Evolutionary conservation across 2,329 filamentous ascomycete genomes (phyloP).

Genomic region (Ceratocystis harringtonii): DNA sequence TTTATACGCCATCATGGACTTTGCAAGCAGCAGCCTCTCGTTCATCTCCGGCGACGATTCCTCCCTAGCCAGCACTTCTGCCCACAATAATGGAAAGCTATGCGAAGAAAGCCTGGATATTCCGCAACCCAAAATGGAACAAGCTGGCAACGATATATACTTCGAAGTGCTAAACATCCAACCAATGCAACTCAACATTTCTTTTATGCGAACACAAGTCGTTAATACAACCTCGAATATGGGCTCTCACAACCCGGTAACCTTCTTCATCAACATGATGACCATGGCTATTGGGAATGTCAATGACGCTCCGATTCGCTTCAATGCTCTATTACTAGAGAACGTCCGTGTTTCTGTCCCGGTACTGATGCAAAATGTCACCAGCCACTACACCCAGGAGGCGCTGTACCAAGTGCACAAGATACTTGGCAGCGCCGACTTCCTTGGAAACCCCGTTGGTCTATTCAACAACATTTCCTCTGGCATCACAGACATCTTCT

Average conservation of each 20-base stretch:
- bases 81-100: conserved; percentile 50
- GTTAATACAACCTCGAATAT: conserved; percentile 94
- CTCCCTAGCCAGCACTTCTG: background rate
- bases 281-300: conserved; percentile 99
- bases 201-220: conserved; percentile 89
- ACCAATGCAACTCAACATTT: conserved; percentile 94
- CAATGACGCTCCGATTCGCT: conserved; percentile 86
- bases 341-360: conserved; percentile 84
- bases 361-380: conserved; percentile 70
- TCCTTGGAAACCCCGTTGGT: conserved; percentile 92
- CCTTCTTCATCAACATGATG: conserved; percentile 97
- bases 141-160: conserved; percentile 86
- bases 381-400: conserved; percentile 93
- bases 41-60: conserved; percentile 26
- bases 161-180: conserved; percentile 95
- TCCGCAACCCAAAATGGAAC: conserved; percentile 73
- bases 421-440: conserved; percentile 91
- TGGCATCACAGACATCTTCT: conserved; percentile 94
- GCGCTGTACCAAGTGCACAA: conserved; percentile 93
- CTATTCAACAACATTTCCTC: conserved; percentile 98
- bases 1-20: conserved; percentile 89
- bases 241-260: conserved; percentile 78
- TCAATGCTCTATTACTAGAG: conserved; percentile 88
- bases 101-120: conserved; percentile 85
- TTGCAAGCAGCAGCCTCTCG: conserved; percentile 73